These are phyloP conservation scores for Exophiala sideris DNA, from an alignment of 2,329 filamentous ascomycete species.

Conservation along the genomic window DNA sequence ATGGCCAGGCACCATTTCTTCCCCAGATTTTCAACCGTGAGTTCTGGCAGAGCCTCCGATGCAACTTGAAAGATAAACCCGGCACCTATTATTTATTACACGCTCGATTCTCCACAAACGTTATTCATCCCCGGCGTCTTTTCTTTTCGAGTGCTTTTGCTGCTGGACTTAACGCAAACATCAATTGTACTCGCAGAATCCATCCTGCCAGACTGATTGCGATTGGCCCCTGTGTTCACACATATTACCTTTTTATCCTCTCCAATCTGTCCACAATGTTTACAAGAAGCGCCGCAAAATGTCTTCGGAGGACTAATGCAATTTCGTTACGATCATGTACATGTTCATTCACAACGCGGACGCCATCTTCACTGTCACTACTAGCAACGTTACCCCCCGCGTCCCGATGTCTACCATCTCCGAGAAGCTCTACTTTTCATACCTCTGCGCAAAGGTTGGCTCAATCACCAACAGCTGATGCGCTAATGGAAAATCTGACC, in stretches of 20 bases:
- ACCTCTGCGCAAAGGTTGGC: slow-evolving; percentile 9
- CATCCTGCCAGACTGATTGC: neutral
- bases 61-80: too few species aligned
- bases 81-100: too few species aligned
- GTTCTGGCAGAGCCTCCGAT: too few species aligned
- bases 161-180: too few species aligned
- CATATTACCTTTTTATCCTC: neutral
- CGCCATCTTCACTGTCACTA: neutral
- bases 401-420: neutral
- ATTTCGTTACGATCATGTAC: neutral
- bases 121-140: too few species aligned
- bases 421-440: slow-evolving; percentile 12
- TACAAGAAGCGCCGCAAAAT: neutral
- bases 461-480: slow-evolving; percentile 27
- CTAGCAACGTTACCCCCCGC: neutral
- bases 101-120: too few species aligned
- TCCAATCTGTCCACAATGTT: neutral
- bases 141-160: too few species aligned
- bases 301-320: neutral
- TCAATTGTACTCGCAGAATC: neutral
- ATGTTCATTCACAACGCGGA: neutral
- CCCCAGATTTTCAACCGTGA: too few species aligned
- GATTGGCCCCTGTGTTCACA: neutral
- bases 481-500: slow-evolving; percentile 28
- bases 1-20: too few species aligned